Percentiles rank a stretch among this genome's conserved stretches.
phyloP scores from a whole-genome alignment of 2,329 filamentous ascomycete species.

The Akanthomyces uredinophilus region DNA sequence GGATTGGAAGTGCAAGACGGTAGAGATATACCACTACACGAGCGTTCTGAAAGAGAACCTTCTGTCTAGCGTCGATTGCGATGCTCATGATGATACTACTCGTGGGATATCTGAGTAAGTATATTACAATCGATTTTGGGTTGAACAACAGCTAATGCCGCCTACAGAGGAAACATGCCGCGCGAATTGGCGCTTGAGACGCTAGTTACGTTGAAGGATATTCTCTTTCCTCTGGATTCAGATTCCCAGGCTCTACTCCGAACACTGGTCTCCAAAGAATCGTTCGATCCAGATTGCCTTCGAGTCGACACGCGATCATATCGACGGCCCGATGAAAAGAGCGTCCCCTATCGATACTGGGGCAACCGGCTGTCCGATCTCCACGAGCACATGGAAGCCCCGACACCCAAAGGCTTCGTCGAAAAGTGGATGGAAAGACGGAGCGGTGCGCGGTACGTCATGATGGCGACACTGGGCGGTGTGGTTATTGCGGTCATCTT shows the following conservation, averaged over 20 bases:
- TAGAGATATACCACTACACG: slow-evolving; percentile 15
- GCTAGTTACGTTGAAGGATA: slow-evolving; percentile 15
- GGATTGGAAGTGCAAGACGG: slow-evolving; percentile 4
- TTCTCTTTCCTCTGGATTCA: slow-evolving; percentile 17
- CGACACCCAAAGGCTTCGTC: slow-evolving; percentile 17
- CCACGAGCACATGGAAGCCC: slow-evolving; percentile 19
- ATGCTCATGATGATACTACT: background rate
- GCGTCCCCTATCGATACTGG: slow-evolving; percentile 15
- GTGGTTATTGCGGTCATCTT: slow-evolving; percentile 19
- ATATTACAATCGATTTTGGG: background rate
- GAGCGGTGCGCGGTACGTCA: slow-evolving; percentile 21
- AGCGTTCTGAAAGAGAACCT: slow-evolving; percentile 15
- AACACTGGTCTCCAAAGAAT: slow-evolving; percentile 5
- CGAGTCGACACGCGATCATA: slow-evolving; percentile 10
- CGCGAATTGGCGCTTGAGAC: slow-evolving; percentile 17
- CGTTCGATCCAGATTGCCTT: slow-evolving; percentile 17
- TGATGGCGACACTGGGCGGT: slow-evolving; percentile 23
- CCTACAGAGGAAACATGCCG: slow-evolving; percentile 16
- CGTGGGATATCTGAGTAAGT: background rate
- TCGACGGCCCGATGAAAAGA: slow-evolving; percentile 14
- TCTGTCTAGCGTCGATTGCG: background rate
- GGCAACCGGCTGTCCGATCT: slow-evolving; percentile 16
- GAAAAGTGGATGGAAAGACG: slow-evolving; percentile 18
- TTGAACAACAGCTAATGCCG: background rate
- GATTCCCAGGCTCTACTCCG: slow-evolving; percentile 16